Evolutionary conservation across 305 asterid species (phyloP), one percentile per base, ranked within the genome.

Genomic region (Striga hermonthica): DNA sequence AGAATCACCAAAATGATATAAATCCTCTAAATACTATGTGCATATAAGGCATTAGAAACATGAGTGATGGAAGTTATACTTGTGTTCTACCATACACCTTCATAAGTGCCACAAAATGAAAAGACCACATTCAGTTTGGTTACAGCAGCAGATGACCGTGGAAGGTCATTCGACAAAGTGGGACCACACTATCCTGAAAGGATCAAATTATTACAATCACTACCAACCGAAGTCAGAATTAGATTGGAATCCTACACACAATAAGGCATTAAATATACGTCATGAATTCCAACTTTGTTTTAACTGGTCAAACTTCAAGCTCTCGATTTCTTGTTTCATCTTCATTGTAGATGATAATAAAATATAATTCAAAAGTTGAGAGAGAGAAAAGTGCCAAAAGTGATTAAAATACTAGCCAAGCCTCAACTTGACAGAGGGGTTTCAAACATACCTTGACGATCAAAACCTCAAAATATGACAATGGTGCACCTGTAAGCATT

Each of bases 51-150:
- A n/a, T n/a, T n/a, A n/a, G n/a, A n/a, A n/a, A n/a, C n/a, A n/a
- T 6, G 5, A 13, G 41, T 52, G 31, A 13, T 71, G 67, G 9
- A 57, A 60, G 41, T n/a, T n/a, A 60, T 88, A 89, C 96, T 90
- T 79, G 75, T 80, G 66, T 89, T 81, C 63, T 63, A 80, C 84
- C 83, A 79, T 37, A 66, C 70, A 40, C 73, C 76, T 53, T 72
- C 79, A 70, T 49, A 37, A 54, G 45, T 57, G 52, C 95, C 96
- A 53, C 95, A 81, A 71, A 41, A 84, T 44, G 64, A 73, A 84
- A 28, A 84, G 54, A 72, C 86, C 87, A 43, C 80, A 55, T 81
- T 74, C 73, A 83, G 71, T 69, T 74, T 64, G 47, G 88, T 82
- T 62, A 74, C 80, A 15, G 88, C 72, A 2, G 84, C 63, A 75